Evolutionary conservation across 495 filamentous ascomycete genomes (phyloP).

Genomic region (Aspergillus sclerotiicarbonarius): DNA sequence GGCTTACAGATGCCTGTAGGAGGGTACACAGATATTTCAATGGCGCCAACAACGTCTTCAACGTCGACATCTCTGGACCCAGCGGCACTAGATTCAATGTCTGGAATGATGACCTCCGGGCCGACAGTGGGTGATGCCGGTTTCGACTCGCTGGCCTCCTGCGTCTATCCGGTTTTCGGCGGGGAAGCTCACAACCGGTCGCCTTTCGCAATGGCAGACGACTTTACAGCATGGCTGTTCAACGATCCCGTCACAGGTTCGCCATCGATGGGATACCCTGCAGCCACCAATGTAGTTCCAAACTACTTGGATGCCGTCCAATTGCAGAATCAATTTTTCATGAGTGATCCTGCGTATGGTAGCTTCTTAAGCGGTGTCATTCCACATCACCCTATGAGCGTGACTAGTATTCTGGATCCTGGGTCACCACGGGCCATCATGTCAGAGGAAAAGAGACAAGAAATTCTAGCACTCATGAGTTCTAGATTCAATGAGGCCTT

Average conservation of each 20-base stretch:
- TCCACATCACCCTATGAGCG: conserved; percentile 77
- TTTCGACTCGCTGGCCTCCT: conserved; percentile 66
- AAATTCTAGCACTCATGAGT: conserved; percentile 82
- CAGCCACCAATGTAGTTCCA: conserved; percentile 35
- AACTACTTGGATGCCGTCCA: conserved; percentile 50
- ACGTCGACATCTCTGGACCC: conserved; percentile 18
- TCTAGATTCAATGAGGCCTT: conserved; percentile 79
- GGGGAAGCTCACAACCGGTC: conserved; percentile 79
- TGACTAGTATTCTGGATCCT: conserved; percentile 85
- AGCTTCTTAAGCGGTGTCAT: conserved; percentile 35
- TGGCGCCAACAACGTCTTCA: conserved; percentile 19
- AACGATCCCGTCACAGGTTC: conserved; percentile 52
- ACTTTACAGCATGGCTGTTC: conserved; percentile 90
- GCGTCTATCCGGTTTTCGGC: conserved; percentile 80
- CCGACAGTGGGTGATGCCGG: conserved; percentile 37
- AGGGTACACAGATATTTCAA: conserved; percentile 30
- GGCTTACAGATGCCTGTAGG: conserved; percentile 23
- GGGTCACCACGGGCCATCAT: conserved; percentile 74
- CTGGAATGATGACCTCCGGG: conserved; percentile 31
- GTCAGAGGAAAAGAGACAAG: conserved; percentile 82
- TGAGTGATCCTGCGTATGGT: conserved; percentile 40
- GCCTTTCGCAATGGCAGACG: conserved; percentile 84
- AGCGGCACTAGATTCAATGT: conserved; percentile 30
- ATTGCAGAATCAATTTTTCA: conserved; percentile 38
- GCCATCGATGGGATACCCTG: conserved; percentile 33